These are phyloP conservation scores for Fusarium palustre DNA, from an alignment of 2,329 filamentous ascomycete species.

Conservation along the genomic window DNA sequence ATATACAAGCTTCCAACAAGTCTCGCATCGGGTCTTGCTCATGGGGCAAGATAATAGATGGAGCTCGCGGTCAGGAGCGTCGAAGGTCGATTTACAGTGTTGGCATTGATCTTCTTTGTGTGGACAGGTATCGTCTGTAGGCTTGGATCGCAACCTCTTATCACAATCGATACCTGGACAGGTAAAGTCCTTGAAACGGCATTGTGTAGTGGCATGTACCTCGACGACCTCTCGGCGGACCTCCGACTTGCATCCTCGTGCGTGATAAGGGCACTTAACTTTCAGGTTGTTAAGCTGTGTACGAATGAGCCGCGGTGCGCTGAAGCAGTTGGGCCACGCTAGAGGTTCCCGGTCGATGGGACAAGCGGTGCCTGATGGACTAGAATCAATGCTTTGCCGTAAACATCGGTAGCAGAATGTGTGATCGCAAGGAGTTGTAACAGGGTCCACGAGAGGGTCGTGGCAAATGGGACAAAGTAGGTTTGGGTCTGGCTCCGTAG, in stretches of 20 bases:
- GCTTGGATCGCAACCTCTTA: slow-evolving; percentile 63
- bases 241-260: slow-evolving; percentile 62
- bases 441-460: slow-evolving; percentile 68
- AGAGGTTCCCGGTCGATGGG: slow-evolving; percentile 68
- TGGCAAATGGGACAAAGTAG: slow-evolving; percentile 69
- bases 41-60: slow-evolving; percentile 58
- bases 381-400: slow-evolving; percentile 55
- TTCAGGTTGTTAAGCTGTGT: slow-evolving; percentile 71
- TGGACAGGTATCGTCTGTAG: slow-evolving; percentile 64
- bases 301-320: slow-evolving; percentile 61
- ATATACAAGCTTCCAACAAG: slow-evolving; percentile 60
- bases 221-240: slow-evolving; percentile 66
- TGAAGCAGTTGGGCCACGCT: slow-evolving; percentile 55
- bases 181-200: slow-evolving; percentile 65
- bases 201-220: slow-evolving; percentile 68
- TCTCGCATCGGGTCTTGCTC: slow-evolving; percentile 61
- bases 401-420: slow-evolving; percentile 73
- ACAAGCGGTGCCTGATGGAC: slow-evolving; percentile 59
- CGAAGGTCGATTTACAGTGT: slow-evolving; percentile 65
- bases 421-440: slow-evolving; percentile 73
- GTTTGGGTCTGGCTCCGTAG: slow-evolving; percentile 59
- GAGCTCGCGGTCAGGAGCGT: slow-evolving; percentile 56
- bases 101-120: slow-evolving; percentile 64
- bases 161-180: slow-evolving; percentile 67
- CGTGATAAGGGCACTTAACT: slow-evolving; percentile 68